Evolutionary conservation across 176 grass and related monocot species (phyloP).

Genomic region (Oryza longistaminata): DNA sequence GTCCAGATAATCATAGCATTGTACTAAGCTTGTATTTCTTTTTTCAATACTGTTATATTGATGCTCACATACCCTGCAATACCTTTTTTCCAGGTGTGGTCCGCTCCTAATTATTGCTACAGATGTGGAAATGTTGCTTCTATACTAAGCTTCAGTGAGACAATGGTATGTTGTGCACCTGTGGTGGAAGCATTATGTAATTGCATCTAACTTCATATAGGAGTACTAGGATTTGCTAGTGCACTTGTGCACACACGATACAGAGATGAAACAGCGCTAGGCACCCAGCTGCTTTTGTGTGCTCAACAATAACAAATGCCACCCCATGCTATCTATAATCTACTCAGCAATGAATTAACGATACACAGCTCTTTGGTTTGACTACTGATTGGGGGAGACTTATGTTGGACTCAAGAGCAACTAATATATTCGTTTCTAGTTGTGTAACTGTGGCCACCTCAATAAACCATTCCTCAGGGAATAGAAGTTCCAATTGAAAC

Average conservation of each 20-base stretch:
- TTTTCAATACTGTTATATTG: background rate
- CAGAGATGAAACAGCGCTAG: background rate
- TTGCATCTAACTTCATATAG: background rate
- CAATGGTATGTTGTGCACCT: conserved; percentile 64
- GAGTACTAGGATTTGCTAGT: background rate
- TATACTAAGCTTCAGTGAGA: conserved; percentile 95
- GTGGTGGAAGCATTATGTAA: background rate
- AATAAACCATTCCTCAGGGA: background rate
- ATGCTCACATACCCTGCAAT: background rate
- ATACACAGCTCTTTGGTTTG: background rate
- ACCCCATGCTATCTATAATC: background rate
- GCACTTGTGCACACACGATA: background rate
- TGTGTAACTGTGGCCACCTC: background rate
- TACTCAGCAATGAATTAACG: background rate
- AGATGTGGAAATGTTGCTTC: conserved; percentile 99
- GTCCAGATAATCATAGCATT: conserved; percentile 15
- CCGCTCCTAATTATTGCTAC: conserved; percentile 99
- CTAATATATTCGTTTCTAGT: background rate
- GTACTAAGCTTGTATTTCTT: background rate
- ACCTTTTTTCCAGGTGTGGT: conserved; percentile 81
- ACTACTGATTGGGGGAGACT: background rate
- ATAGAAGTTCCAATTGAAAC: background rate
- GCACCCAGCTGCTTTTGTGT: background rate
- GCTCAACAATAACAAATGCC: background rate
- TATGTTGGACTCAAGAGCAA: background rate